A percentile compares a stretch with the other conserved stretches of the same genome.
These are phyloP conservation scores for Xylaria cubensis DNA, from an alignment of 495 filamentous ascomycete genomes.

Conservation along the genomic window DNA sequence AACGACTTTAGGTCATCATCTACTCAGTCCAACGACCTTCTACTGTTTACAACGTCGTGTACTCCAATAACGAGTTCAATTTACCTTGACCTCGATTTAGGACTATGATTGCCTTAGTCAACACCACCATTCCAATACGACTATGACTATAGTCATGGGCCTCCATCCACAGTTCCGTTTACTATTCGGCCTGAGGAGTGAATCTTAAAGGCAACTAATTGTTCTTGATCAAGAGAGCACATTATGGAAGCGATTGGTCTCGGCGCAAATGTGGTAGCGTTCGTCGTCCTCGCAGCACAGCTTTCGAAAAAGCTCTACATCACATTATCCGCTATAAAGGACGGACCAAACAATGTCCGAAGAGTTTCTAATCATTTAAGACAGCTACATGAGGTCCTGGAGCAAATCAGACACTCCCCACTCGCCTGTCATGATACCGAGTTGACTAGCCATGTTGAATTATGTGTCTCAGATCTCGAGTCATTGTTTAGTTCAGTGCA, in stretches of 20 bases:
- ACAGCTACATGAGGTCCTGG: background rate
- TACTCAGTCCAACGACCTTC: background rate
- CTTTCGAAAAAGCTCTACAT: background rate
- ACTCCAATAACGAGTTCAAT: background rate
- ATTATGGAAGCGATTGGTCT: background rate
- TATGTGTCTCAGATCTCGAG: background rate
- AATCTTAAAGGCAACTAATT: background rate
- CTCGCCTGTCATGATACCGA: background rate
- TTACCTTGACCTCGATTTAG: background rate
- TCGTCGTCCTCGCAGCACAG: background rate
- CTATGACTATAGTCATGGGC: background rate
- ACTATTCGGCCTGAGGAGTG: background rate
- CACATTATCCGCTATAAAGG: slow-evolving; percentile 2
- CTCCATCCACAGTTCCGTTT: background rate
- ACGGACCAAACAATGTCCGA: background rate
- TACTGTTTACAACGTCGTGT: background rate
- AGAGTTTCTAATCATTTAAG: background rate
- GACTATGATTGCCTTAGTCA: background rate
- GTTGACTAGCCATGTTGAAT: background rate
- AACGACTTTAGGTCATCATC: background rate
- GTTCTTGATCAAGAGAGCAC: background rate
- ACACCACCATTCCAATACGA: background rate
- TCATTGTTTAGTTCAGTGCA: background rate
- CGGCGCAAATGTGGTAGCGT: background rate
- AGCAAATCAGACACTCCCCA: background rate